Evolutionary conservation across 345 rosid genomes (phyloP).

Genomic region (Boechera stricta): DNA sequence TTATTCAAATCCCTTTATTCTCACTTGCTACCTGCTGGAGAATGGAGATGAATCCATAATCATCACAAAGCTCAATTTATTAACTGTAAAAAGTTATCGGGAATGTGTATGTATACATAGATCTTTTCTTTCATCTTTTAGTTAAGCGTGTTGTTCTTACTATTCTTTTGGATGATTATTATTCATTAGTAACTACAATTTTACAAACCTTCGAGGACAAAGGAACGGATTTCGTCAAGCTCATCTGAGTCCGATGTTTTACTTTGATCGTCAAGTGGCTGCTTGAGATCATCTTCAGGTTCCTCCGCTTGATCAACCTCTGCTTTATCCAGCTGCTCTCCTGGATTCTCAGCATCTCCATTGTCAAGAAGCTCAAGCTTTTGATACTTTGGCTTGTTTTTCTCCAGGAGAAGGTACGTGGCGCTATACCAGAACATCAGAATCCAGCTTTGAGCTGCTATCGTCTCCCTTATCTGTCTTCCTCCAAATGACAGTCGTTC

Average conservation of each 20-base stretch:
- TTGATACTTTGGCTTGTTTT: slow-evolving; percentile 86
- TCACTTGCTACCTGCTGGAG: slow-evolving; percentile 43
- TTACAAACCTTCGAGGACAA: slow-evolving; percentile 98
- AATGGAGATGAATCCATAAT: slow-evolving; percentile 16
- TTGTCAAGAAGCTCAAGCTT: slow-evolving; percentile 59
- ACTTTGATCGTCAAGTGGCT: slow-evolving; percentile 49
- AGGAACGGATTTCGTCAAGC: slow-evolving; percentile 59
- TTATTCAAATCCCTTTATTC: slow-evolving; percentile 36
- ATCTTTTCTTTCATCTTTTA: slow-evolving; percentile 36
- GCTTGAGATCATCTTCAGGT: slow-evolving; percentile 45
- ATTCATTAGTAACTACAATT: slow-evolving; percentile 27
- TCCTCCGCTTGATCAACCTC: slow-evolving; percentile 41
- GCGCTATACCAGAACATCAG: slow-evolving; percentile 85
- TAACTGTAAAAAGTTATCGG: background rate
- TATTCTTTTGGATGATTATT: background rate
- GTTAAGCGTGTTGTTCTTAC: slow-evolving; percentile 14
- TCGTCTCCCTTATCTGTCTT: slow-evolving; percentile 66
- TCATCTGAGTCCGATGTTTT: slow-evolving; percentile 27
- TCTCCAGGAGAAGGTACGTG: slow-evolving; percentile 81
- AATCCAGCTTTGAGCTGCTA: slow-evolving; percentile 79
- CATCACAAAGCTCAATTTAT: slow-evolving; percentile 15
- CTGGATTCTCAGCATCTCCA: slow-evolving; percentile 41
- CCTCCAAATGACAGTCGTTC: slow-evolving; percentile 82
- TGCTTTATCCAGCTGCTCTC: slow-evolving; percentile 43
- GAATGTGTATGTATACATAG: background rate